Base-by-base conservation (phyloP, 106 monocot species). In the Allium sativum region DNA sequence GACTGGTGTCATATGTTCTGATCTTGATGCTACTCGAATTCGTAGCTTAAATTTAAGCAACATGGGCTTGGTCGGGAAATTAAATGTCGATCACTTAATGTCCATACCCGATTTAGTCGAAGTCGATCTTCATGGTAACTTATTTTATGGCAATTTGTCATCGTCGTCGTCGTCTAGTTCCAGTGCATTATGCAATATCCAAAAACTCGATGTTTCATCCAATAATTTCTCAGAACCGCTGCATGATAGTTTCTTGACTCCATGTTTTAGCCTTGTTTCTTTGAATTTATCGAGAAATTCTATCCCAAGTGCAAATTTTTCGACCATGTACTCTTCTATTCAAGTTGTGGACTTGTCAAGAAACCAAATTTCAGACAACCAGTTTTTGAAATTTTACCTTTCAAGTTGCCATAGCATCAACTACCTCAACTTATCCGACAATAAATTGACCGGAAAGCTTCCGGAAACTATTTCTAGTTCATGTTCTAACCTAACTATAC, bases 251-350 rank as follows among this genome's bases (percentile, higher is more conserved):
- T 83, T 89, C 78, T 64, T 89, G 56, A n/a, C 76, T 8, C 20
- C 50, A 2, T 93, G 93, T 55, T 4, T 20, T 9, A 22, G 44
- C 9, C 68, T 93, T 17, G 53, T 44, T 3, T 66, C 58, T 7
- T 66, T 89, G 40, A 89, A 89, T 46, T 40, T 89, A 47, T 89
- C 93, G 7, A 55, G 72, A 12, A 93, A 93, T 53, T 70, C 64
- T 3, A 81, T 93, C 59, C 10, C 51, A 22, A 81, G 82, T 40
- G 93, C 85, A 44, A 21, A 6, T 53, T 73, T n/a, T 77, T 57
- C 64, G 73, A 74, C 0, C 78, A 82, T 19, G 69, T 53, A 52
- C 17, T 9, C 74, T 43, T 83, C 89, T 0, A 52, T 93, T 12
- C 70, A 16, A 69, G 15, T 11, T 53, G 78, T 93, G 5, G 93